Conservation (phyloP, 2,329 filamentous ascomycete species). For the Bipolaris cookei region DNA sequence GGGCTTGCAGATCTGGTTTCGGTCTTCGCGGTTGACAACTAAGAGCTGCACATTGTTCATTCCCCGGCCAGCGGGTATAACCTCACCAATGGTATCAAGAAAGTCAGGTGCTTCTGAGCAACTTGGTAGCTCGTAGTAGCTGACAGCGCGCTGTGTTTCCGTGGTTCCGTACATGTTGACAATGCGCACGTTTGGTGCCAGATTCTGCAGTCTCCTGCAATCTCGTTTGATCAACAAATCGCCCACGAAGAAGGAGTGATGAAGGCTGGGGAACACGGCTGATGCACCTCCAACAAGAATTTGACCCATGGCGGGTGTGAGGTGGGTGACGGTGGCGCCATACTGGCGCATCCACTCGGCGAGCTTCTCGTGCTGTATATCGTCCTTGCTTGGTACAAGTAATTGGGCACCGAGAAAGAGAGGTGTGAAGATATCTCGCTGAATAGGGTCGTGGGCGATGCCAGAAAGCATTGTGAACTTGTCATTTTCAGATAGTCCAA, state of each 20-base stretch:
- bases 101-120: constrained; percentile 67
- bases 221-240: constrained; percentile 87
- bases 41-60: constrained; percentile 90
- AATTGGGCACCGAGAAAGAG: constrained; percentile 83
- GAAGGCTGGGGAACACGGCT: constrained; percentile 77
- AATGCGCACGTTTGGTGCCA: constrained; percentile 77
- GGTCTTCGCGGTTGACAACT: constrained; percentile 74
- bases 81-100: constrained; percentile 71
- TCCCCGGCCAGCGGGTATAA: constrained; percentile 81
- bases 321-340: constrained; percentile 78
- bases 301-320: constrained; percentile 96
- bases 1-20: constrained; percentile 73
- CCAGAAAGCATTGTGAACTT: constrained; percentile 84
- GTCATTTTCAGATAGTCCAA: constrained; percentile 73
- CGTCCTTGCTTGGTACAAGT: constrained; percentile 77
- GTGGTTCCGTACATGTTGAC: constrained; percentile 91
- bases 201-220: constrained; percentile 73
- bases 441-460: constrained; percentile 74
- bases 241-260: constrained; percentile 87
- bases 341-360: constrained; percentile 86
- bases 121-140: constrained; percentile 79
- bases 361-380: constrained; percentile 84
- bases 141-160: constrained; percentile 81
- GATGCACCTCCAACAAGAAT: constrained; percentile 86
- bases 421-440: constrained; percentile 84